Base-by-base conservation (phyloP, 495 filamentous ascomycete species). In the Patellaria atrata region DNA sequence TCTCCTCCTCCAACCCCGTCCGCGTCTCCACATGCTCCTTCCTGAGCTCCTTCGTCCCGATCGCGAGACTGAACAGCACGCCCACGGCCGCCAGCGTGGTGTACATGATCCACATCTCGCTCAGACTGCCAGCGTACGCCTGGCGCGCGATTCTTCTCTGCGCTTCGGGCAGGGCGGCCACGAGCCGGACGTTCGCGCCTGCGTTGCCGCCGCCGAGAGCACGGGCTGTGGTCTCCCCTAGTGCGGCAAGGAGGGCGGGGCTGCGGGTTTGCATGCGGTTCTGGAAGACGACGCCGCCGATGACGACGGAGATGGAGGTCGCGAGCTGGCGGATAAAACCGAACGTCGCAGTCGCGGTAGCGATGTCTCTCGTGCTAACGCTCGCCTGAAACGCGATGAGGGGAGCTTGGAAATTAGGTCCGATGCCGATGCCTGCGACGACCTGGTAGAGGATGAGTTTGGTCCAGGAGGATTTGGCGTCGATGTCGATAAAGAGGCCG, bases 201-300 rank as follows among this genome's bases (percentile, higher is more conserved):
- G 65, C 65, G 19, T 47, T 55, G 12, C 46, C 51, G 2, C 63
- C 63, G 20, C 53, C 54, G 21, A 67, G 53, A 13, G 52, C 30
- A 4, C 44, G 31, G 5, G 58, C 63, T 6, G 47, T 32, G 17
- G 48, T 26, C 0, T 52, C 43, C 4, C 56, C 51, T 2, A 64
- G 46, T 1, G 30, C 9, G 4, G 28, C 11, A 4, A 11, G 38
- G 5, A 50, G 42, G 26, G 29, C 27, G 8, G 30, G 7, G 7
- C 35, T 28, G 20, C 40, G 41, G 7, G 38, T 35, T 1, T 23
- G 22, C 57, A 67, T 63, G 25, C 43, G 52, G 46, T 80, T 80
- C 51, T 78, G 70, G 57, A 91, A 91, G 19, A 93, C 71, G 2
- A 85, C 79, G 10, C 79, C 71, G 11, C 84, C 84, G 16, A 89